phyloP scores from a whole-genome alignment of 768 basidiomycete species.

The Bullera alba region DNA sequence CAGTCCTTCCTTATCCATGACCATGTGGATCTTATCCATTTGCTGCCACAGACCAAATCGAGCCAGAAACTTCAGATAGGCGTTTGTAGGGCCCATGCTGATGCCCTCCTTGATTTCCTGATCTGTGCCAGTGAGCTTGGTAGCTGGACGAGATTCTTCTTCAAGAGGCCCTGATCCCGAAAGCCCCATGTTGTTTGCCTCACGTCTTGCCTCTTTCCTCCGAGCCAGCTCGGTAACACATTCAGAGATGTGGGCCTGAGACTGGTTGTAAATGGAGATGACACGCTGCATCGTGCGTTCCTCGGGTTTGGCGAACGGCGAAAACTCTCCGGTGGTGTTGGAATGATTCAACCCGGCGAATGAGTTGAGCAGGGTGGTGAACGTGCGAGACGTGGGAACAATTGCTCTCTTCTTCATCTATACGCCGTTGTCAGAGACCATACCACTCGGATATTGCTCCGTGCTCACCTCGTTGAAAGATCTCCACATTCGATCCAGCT shows the following conservation, averaged over 20 bases:
- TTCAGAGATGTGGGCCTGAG: slow-evolving; percentile 2
- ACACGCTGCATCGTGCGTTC: slow-evolving; percentile 21
- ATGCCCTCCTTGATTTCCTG: slow-evolving; percentile 2
- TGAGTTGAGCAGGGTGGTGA: slow-evolving; percentile 31
- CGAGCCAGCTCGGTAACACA: not conserved
- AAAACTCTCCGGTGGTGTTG: not conserved
- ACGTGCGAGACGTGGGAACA: slow-evolving; percentile 33
- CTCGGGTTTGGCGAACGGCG: slow-evolving; percentile 1
- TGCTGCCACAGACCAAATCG: slow-evolving; percentile 26
- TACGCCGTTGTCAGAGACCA: not conserved
- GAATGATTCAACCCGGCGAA: slow-evolving; percentile 20
- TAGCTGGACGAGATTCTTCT: not conserved
- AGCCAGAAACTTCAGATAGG: slow-evolving; percentile 36
- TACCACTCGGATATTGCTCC: not conserved
- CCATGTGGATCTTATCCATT: slow-evolving; percentile 26
- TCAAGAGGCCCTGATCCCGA: not conserved
- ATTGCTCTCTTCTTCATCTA: slow-evolving; percentile 46
- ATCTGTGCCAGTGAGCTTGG: not conserved
- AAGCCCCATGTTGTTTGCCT: too few relatives aligned
- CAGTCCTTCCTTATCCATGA: slow-evolving; percentile 17
- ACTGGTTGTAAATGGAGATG: slow-evolving; percentile 18
- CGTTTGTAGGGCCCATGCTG: slow-evolving; percentile 27
- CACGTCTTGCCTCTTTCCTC: not conserved
- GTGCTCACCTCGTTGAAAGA: slow-evolving; percentile 40
- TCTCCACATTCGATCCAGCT: slow-evolving; percentile 35